Evolutionary conservation across 352 stramenopile genomes (phyloP).

Genomic region (Globisporangium lucens): DNA sequence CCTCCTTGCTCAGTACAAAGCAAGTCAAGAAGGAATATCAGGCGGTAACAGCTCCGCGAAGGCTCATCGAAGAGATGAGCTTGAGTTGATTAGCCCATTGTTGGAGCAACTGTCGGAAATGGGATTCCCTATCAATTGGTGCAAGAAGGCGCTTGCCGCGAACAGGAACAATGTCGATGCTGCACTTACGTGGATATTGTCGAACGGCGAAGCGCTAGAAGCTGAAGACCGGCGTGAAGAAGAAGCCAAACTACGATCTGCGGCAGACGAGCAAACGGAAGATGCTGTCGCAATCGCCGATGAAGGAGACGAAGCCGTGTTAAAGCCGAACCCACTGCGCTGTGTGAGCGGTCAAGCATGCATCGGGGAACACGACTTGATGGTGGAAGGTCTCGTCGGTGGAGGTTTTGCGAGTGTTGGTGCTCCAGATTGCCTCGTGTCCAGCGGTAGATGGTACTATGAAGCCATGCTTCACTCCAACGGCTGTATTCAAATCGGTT

Average conservation of each 20-base stretch:
- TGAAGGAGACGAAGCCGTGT: constrained; percentile 32
- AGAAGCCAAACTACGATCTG: constrained; percentile 53
- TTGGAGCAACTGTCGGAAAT: constrained; percentile 90
- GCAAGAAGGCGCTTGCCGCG: constrained; percentile 85
- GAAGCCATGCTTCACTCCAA: constrained; percentile 92
- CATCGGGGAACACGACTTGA: constrained; percentile 79
- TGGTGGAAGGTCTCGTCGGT: constrained; percentile 83
- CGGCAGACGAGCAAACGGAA: constrained; percentile 31
- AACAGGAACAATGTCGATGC: constrained; percentile 90
- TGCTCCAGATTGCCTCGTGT: constrained; percentile 77
- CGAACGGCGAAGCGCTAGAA: constrained; percentile 86
- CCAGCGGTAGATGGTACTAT: constrained; percentile 86
- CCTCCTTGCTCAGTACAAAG: constrained; percentile 76
- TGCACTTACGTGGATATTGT: constrained; percentile 91
- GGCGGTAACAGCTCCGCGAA: constrained; percentile 21
- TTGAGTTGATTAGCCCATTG: constrained; percentile 66
- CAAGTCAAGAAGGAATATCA: constrained; percentile 37
- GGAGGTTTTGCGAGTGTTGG: constrained; percentile 85
- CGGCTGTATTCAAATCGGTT: constrained; percentile 94
- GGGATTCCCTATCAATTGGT: constrained; percentile 93
- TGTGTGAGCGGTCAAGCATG: constrained; percentile 84
- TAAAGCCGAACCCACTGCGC: constrained; percentile 77
- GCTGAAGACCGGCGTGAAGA: constrained; percentile 86
- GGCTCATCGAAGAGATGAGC: constrained; percentile 38
- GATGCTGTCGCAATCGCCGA: constrained; percentile 13